Evolutionary conservation across 2,329 filamentous ascomycete genomes (phyloP).

Genomic region (Bipolaris victoriae): DNA sequence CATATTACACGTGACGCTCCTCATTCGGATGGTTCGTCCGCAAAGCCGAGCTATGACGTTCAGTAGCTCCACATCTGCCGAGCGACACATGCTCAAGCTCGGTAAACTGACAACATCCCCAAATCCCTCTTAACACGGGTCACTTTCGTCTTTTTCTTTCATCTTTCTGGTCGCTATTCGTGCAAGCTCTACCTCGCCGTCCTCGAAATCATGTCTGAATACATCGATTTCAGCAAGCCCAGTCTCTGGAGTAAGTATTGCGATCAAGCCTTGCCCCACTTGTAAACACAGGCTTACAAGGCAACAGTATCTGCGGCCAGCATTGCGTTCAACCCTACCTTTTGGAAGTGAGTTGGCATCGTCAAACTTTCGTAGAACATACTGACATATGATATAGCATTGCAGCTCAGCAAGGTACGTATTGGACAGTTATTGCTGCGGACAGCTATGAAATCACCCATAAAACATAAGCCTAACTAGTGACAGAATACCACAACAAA

Average conservation of each 20-base stretch:
- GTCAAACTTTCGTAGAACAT: background rate
- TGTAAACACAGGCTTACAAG: conserved; percentile 5
- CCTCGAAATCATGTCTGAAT: conserved; percentile 28
- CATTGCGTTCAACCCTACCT: conserved; percentile 96
- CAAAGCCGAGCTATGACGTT: conserved; percentile 38
- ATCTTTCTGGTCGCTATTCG: background rate
- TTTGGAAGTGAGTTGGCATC: conserved; percentile 81
- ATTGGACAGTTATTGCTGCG: background rate
- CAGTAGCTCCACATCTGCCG: conserved; percentile 28
- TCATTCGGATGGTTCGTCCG: conserved; percentile 2
- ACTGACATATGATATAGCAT: conserved; percentile 61
- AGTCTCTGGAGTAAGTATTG: conserved; percentile 54
- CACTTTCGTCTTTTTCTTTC: conserved; percentile 1
- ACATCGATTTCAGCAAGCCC: conserved; percentile 55
- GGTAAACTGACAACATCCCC: conserved; percentile 33
- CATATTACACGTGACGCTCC: background rate
- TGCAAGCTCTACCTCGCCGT: no score
- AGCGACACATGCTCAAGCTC: conserved; percentile 28
- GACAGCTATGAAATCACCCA: conserved; percentile 3
- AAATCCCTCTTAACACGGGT: conserved; percentile 12
- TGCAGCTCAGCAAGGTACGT: conserved; percentile 78
- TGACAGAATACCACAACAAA: conserved; percentile 86
- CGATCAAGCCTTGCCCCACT: background rate
- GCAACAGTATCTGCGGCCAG: conserved; percentile 74
- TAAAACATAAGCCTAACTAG: conserved; percentile 8